A percentile compares a stretch with the other conserved stretches of the same genome.
These are phyloP conservation scores for Alternaria novae-zelandiae DNA, from an alignment of 2,329 filamentous ascomycete genomes.

Conservation along the genomic window DNA sequence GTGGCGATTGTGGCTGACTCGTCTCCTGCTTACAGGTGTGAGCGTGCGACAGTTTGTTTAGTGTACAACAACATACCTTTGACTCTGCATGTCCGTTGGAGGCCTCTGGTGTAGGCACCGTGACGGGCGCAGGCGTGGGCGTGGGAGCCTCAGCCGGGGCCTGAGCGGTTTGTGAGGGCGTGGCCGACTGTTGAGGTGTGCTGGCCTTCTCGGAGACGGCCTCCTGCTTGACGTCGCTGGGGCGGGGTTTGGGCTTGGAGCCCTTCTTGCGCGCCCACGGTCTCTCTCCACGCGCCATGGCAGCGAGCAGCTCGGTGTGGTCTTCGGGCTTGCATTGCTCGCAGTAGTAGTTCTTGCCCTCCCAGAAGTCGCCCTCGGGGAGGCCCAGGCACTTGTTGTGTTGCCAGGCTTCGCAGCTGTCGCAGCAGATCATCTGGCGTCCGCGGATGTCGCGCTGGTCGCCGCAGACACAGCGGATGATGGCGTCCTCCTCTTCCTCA, in stretches of 20 bases:
- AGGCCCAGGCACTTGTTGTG: slow-evolving; percentile 96
- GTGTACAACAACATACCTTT: slow-evolving; percentile 24
- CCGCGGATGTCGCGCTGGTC: slow-evolving; percentile 79
- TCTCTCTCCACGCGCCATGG: slow-evolving; percentile 79
- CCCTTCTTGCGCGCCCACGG: slow-evolving; percentile 75
- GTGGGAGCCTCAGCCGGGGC: slow-evolving; percentile 16
- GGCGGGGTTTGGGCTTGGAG: slow-evolving; percentile 65
- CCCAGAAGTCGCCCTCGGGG: slow-evolving; percentile 69
- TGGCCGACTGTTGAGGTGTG: slow-evolving; percentile 24
- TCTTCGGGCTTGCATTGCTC: slow-evolving; percentile 86
- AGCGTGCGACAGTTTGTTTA: slow-evolving; percentile 5
- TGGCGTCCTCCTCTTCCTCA: slow-evolving; percentile 61
- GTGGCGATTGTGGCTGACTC: slow-evolving; percentile 43
- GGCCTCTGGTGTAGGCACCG: slow-evolving; percentile 18
- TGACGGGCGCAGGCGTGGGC: slow-evolving; percentile 18
- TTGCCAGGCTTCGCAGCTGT: slow-evolving; percentile 92
- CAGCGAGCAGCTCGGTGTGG: slow-evolving; percentile 80
- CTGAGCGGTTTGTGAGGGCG: slow-evolving; percentile 21
- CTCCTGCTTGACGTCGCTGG: slow-evolving; percentile 65
- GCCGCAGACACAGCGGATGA: slow-evolving; percentile 93
- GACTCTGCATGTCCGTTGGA: slow-evolving; percentile 33
- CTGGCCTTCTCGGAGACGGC: slow-evolving; percentile 48
- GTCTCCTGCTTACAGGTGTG: slow-evolving; percentile 23
- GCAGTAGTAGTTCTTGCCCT: slow-evolving; percentile 73
- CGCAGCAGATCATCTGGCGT: slow-evolving; percentile 94